Conservation (phyloP, 208 protist species). For the Willaertia magna region DNA sequence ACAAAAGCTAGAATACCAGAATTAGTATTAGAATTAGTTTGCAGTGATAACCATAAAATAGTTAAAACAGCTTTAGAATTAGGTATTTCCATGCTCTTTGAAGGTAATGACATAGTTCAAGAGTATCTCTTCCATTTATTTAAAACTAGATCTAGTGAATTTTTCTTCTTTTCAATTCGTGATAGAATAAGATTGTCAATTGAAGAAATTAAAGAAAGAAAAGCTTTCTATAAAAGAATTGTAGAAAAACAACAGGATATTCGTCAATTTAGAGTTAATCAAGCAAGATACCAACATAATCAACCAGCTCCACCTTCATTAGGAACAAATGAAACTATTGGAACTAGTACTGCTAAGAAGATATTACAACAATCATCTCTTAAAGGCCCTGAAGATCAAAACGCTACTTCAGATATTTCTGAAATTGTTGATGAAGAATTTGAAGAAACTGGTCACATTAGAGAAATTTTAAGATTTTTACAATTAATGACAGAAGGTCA, state of each 20-base stretch:
- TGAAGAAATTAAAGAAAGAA: background rate
- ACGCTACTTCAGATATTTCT: too few relatives aligned
- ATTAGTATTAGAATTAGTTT: background rate
- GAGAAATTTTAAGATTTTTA: constrained; percentile 57
- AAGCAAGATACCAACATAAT: background rate
- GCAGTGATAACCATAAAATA: background rate
- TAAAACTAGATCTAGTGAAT: background rate
- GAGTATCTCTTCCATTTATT: background rate
- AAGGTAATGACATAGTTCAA: background rate
- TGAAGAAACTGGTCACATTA: constrained; percentile 13
- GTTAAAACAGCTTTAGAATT: background rate
- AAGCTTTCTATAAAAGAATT: background rate
- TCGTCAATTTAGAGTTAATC: background rate
- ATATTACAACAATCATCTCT: background rate
- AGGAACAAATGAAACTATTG: background rate
- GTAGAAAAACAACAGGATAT: background rate
- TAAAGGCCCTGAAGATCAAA: too few relatives aligned
- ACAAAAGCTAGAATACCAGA: background rate
- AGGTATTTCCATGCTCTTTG: background rate
- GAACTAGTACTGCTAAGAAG: background rate
- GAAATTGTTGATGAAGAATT: too few relatives aligned
- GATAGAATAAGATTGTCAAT: background rate
- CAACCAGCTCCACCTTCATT: too few relatives aligned
- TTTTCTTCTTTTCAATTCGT: background rate
- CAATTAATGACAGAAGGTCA: constrained; percentile 82